These are phyloP conservation scores for Lippia alba DNA, from an alignment of 305 asterid genomes.

Conservation along the genomic window DNA sequence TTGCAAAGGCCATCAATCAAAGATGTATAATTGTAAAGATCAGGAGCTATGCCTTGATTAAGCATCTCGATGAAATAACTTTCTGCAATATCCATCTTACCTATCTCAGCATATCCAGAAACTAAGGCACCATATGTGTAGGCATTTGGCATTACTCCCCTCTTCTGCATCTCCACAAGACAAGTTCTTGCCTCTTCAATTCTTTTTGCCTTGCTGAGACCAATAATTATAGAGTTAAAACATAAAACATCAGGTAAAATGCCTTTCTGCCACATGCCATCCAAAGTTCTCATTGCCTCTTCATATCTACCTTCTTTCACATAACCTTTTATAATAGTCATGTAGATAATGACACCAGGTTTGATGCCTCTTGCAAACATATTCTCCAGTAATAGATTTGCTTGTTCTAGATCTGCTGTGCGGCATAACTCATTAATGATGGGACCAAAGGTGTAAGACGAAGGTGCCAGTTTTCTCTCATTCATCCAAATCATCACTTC, in stretches of 20 bases:
- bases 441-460: constrained; percentile 63
- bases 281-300: constrained; percentile 59
- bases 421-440: constrained; percentile 63
- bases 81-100: constrained; percentile 70
- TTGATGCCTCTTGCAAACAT: constrained; percentile 59
- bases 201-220: constrained; percentile 72
- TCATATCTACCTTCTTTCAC: constrained; percentile 68
- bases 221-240: constrained; percentile 69
- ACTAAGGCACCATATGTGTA: constrained; percentile 76
- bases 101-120: constrained; percentile 61
- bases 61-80: constrained; percentile 72
- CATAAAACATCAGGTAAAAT: constrained; percentile 69
- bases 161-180: constrained; percentile 59
- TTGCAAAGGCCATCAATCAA: constrained; percentile 77
- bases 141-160: constrained; percentile 74
- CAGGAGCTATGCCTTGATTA: constrained; percentile 66
- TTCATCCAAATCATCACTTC: constrained; percentile 72
- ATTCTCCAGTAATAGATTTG: constrained; percentile 56
- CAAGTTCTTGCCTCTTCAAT: constrained; percentile 72
- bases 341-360: constrained; percentile 63
- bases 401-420: constrained; percentile 62
- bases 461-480: constrained; percentile 65
- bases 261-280: constrained; percentile 72
- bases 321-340: constrained; percentile 60
- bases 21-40: constrained; percentile 56